Evolutionary conservation across 805 yeast genomes (phyloP), one percentile per base, ranked within the genome.

Genomic region (Yarrowia hollandica): DNA sequence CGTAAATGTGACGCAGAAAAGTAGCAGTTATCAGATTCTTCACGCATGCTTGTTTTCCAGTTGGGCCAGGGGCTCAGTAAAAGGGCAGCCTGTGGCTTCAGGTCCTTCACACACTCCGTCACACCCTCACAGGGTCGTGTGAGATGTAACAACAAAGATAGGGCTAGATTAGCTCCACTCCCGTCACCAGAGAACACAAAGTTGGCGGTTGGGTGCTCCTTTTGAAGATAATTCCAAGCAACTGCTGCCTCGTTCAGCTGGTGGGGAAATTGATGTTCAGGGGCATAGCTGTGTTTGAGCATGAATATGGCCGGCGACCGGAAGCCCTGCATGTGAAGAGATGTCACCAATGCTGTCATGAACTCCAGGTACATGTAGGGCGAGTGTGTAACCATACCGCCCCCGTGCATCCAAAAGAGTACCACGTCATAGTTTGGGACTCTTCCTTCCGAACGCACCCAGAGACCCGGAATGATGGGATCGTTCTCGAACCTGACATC

Each of bases 281-380:
- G 48, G 39, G 48, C 60, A 18, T 65, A 62, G 18, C 62, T 46
- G 28, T 68, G 67, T 22, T 77, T 73, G 18, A 75, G 67, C 7
- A 78, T 70, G 37, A 76, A 76, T 3, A 77, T 69, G 4, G 73
- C 75, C 0, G 85, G 84, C 62, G 76, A 78, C 21, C 66, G 60
- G 63, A 81, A 80, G 1, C 84, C 84, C 63, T 78, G 81, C 54
- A 75, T 68, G 23, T 75, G 71, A 30, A 81, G 68, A 16, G 76
- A 67, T 1, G 75, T 72, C 22, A 76, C 71, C 42, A 79, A 63
- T 4, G 77, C 68, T 39, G 74, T 69, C 34, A 80, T 60, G 63
- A 72, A 81, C 64, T 81, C 84, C 11, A 73, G 59, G 61, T 79
- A 79, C 60, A 76, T 72, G 62, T 74, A 74, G 1, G 78, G 75